A percentile compares a stretch with the other conserved stretches of the same genome.
Evolutionary conservation across 164 flowering plant species (phyloP).

Genomic region (Macadamia integrifolia): DNA sequence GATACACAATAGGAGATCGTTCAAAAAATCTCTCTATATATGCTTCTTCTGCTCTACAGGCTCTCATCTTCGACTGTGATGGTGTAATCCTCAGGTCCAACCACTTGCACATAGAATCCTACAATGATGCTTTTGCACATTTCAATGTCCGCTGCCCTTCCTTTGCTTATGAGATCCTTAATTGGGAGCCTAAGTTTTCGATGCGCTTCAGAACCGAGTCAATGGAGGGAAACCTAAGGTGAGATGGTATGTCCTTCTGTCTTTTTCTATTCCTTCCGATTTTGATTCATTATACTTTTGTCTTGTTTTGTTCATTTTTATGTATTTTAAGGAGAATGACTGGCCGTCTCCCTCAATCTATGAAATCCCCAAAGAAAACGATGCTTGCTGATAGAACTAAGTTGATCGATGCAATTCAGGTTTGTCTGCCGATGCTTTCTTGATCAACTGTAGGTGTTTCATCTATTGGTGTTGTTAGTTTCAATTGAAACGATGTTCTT

Average conservation of each 20-base stretch:
- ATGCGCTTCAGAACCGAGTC: slow-evolving; percentile 78
- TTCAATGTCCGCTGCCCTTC: slow-evolving; percentile 69
- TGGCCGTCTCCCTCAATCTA: slow-evolving; percentile 78
- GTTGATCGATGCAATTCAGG: no score
- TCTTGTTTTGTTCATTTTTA: slow-evolving; percentile 12
- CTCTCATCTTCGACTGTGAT: slow-evolving; percentile 93
- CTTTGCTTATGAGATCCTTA: slow-evolving; percentile 42
- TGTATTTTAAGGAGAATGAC: slow-evolving; percentile 91
- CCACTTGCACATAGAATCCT: slow-evolving; percentile 86
- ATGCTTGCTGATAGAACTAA: no score
- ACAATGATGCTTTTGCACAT: slow-evolving; percentile 80
- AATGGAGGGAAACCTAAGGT: slow-evolving; percentile 98
- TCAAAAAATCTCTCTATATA: slow-evolving; percentile 6
- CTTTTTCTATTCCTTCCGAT: neutral
- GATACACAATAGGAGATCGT: neutral
- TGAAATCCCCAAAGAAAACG: slow-evolving; percentile 11
- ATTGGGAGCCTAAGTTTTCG: slow-evolving; percentile 76
- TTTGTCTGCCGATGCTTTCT: neutral
- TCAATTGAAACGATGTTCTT: no score
- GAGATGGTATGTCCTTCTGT: slow-evolving; percentile 56
- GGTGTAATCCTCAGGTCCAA: slow-evolving; percentile 96
- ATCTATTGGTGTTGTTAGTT: neutral
- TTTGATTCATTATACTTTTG: neutral
- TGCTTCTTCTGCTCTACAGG: slow-evolving; percentile 39
- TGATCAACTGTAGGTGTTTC: neutral